These are phyloP conservation scores for Apiotrichum laibachii DNA, from an alignment of 1,284 basidiomycete species.

Conservation along the genomic window DNA sequence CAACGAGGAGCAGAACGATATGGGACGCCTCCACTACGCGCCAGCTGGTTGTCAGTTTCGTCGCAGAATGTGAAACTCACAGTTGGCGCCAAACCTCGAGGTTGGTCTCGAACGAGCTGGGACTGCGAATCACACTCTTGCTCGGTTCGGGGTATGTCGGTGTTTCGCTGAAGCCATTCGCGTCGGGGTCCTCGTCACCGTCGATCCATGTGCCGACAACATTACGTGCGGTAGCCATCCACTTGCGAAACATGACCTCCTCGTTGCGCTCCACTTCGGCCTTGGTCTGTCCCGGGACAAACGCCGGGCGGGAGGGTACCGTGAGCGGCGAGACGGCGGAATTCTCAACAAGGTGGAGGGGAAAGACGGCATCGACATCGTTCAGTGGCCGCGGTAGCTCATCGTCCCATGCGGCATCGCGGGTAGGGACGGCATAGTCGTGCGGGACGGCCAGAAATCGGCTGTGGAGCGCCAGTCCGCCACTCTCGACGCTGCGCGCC, in stretches of 20 bases:
- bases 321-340: slow-evolving; percentile 29
- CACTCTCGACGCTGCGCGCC: neutral
- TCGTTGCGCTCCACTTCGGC: slow-evolving; percentile 80
- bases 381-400: slow-evolving; percentile 58
- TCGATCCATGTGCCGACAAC: slow-evolving; percentile 59
- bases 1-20: slow-evolving; percentile 77
- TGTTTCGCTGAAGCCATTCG: no score
- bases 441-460: slow-evolving; percentile 65
- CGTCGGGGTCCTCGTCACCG: slow-evolving; percentile 15
- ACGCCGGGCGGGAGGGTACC: slow-evolving; percentile 73
- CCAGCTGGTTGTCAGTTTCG: slow-evolving; percentile 55
- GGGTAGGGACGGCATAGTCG: slow-evolving; percentile 65
- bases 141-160: neutral
- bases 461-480: slow-evolving; percentile 54
- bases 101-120: slow-evolving; percentile 79
- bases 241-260: slow-evolving; percentile 70
- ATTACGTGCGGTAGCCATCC: slow-evolving; percentile 64
- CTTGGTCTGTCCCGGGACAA: slow-evolving; percentile 79
- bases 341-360: slow-evolving; percentile 32
- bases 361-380: slow-evolving; percentile 54
- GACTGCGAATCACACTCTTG: slow-evolving; percentile 30
- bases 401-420: slow-evolving; percentile 58
- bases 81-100: slow-evolving; percentile 88
- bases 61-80: slow-evolving; percentile 25
- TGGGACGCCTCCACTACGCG: slow-evolving; percentile 80